Evolutionary conservation across 2,329 filamentous ascomycete species (phyloP), one percentile per base, ranked within the genome.

Genomic region (Trichoderma citrinoviride): DNA sequence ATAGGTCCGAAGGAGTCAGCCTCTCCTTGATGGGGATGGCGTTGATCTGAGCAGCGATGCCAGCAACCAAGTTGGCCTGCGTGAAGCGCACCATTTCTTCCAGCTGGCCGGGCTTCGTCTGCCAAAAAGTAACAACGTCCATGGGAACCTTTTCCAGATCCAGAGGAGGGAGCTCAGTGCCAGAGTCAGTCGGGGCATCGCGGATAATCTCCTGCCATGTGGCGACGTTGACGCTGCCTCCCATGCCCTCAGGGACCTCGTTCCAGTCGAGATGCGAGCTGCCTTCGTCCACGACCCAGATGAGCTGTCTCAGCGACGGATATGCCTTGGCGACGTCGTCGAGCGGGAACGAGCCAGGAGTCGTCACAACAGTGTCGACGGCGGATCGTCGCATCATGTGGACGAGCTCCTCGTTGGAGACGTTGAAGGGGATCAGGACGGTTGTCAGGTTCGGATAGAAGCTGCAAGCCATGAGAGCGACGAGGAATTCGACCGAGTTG

Each of bases 241-340:
- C 89, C 64, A 89, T 88, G 58, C 90, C 90, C 72, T 90, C 85
- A 12, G 93, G 93, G 2, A 93, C 86, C 74, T 94, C 91, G 71
- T 92, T 93, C 93, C 94, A 99, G 77, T 97, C 93, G 84, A 99
- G 90, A 74, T 98, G 94, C 70, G 87, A 87, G 79, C 89, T 97
- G 47, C 92, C 92, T 73, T 92, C 86, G 71, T 97, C 94, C 5
- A 96, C 92, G 14, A 97, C 93, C 92, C 93, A 98, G 70, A 97
- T 85, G 37, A 97, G 83, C 70, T 93, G 87, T 67, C 88, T 88
- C 52, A 99, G 83, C 43, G 85, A 83, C 5, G 88, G 83, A 71
- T 91, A 92, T 61, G 82, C 83, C 71, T 88, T 86, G 60, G 87
- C 84, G 14, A 96, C 84, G 43, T 84, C 80, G 67, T 92, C 88